A percentile compares a stretch with the other conserved stretches of the same genome.
These are phyloP conservation scores for Cladosporium sp. DNA, from an alignment of 2,329 filamentous ascomycete genomes.

Conservation along the genomic window DNA sequence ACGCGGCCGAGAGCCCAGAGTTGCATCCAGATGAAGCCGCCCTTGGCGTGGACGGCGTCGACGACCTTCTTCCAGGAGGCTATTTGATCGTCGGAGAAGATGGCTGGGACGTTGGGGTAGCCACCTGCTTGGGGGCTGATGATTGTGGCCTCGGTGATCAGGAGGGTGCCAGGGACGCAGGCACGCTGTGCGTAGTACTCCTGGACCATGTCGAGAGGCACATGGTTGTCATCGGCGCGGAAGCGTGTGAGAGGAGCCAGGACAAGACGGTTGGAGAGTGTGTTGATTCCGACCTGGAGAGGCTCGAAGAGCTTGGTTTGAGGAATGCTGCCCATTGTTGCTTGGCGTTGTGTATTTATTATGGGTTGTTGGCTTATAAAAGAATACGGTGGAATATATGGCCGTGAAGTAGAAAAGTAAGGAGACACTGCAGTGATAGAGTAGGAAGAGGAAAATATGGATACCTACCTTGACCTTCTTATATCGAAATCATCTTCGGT, in stretches of 20 bases:
- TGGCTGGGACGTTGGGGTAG: constrained; percentile 26
- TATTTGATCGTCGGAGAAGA: constrained; percentile 38
- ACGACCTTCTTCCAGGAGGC: constrained; percentile 49
- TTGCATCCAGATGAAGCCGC: constrained; percentile 45
- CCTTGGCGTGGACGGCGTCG: constrained; percentile 49
- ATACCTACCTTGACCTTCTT: not conserved
- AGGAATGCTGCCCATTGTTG: constrained; percentile 7
- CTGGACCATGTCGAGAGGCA: constrained; percentile 27
- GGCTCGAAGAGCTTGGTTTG: constrained; percentile 35
- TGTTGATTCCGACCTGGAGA: constrained; percentile 39
- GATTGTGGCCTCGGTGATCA: constrained; percentile 35
- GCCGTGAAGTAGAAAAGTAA: not conserved
- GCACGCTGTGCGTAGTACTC: constrained; percentile 32
- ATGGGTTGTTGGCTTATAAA: not conserved
- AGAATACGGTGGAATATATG: not conserved
- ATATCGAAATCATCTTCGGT: not conserved
- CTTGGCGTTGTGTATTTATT: not conserved
- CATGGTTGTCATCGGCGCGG: constrained; percentile 41
- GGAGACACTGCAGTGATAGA: not conserved
- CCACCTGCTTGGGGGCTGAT: constrained; percentile 28
- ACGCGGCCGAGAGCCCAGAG: constrained; percentile 48
- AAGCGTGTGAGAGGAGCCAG: constrained; percentile 56
- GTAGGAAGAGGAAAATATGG: not conserved
- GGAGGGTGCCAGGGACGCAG: constrained; percentile 28
- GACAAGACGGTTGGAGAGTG: constrained; percentile 46